Base-by-base conservation (phyloP, 2,329 filamentous ascomycete genomes). In the Ophiostoma quercus region DNA sequence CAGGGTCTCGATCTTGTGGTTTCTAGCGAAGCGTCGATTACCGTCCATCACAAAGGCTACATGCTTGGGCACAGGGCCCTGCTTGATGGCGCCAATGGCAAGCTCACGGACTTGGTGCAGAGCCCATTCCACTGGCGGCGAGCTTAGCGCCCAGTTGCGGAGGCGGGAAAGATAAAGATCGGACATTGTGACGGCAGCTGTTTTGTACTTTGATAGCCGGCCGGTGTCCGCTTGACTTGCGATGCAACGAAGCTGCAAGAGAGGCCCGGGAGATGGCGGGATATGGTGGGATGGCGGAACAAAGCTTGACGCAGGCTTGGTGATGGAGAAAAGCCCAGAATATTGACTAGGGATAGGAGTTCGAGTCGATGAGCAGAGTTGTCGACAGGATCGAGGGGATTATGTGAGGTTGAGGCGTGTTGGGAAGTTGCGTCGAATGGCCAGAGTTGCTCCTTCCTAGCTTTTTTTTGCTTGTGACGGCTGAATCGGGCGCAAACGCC, bases 1-100 rank as follows among this genome's bases (percentile, higher is more conserved):
- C 43, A 98, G 89, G 0, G 94, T 97, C 82, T 99, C 95, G 78
- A 99, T 97, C 73, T 94, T 89, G 81, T 95, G 92, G 73, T 85
- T 91, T 72, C 92, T 87, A 16, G 95, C 95, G 82, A 96, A 99
- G 65, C 95, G 90, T 76, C 95, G 84, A 80, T 99, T 99, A 70
- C 95, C 95, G 78, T 99, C 95, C 95, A 99, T 99, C 75, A 97
- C 94, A 77, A 99, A 99, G n/a, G 95, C 95, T 72, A 99, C 88
- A 87, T 99, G 95, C 76, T 92, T 89, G 11, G 95, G 95, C 69
- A 99, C 90, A 1, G 93, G 92, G 0, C 95, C 95, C 80, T 97
- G 94, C 77, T 90, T 90, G 69, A 98, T 82, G 67, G 94, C 91
- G 69, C 92, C 92, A 75, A 99, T 95, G 73, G 98, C 84, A 67